A percentile compares a stretch with the other conserved stretches of the same genome.
These are phyloP conservation scores for Eimeria praecox DNA, from an alignment of 169 alveolate species.

Conservation along the genomic window DNA sequence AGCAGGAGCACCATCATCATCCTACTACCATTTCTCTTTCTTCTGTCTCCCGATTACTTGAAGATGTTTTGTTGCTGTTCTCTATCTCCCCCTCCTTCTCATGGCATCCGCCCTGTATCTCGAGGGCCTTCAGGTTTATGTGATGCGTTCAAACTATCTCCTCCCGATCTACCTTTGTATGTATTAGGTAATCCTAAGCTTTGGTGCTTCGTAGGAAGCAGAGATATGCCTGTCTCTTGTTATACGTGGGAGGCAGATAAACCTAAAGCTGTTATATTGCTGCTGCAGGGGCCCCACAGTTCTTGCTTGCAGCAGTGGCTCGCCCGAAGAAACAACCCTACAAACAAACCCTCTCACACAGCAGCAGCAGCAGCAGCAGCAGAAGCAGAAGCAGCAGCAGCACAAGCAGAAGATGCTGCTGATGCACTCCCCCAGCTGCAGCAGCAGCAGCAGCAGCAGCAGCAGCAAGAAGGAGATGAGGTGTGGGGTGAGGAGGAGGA, in stretches of 20 bases:
- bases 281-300: conserved; percentile 8
- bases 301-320: conserved; percentile 50
- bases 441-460: background rate
- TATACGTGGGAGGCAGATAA: background rate
- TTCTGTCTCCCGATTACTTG: too few species aligned
- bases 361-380: background rate
- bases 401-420: background rate
- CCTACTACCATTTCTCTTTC: too few species aligned
- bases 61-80: too few species aligned
- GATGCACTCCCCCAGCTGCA: background rate
- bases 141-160: background rate
- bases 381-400: background rate
- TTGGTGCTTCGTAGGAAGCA: conserved; percentile 11
- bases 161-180: background rate
- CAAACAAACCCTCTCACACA: too few species aligned
- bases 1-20: too few species aligned
- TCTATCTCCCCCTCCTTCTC: too few species aligned
- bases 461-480: background rate
- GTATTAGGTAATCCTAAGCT: background rate
- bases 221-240: conserved; percentile 7
- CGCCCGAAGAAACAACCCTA: too few species aligned
- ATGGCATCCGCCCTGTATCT: background rate
- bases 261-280: background rate
- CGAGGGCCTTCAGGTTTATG: background rate
- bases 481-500: background rate